Evolutionary conservation across 2,329 filamentous ascomycete species (phyloP).

Genomic region (Chrysoporthe cubensis): DNA sequence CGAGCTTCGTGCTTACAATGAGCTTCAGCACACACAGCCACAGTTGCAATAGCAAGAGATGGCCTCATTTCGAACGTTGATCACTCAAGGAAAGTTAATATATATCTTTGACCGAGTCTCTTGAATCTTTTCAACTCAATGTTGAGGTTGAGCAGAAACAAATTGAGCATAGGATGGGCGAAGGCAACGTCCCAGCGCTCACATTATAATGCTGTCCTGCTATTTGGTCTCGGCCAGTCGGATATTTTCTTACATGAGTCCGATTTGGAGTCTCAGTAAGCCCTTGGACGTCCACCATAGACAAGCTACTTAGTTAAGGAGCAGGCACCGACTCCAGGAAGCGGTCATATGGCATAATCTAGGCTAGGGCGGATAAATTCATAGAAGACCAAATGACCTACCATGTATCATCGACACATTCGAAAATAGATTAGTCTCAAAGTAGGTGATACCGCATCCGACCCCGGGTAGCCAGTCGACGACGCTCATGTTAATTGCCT

Average conservation of each 20-base stretch:
- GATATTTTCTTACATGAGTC: background rate
- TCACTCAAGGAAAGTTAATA: too few relatives aligned
- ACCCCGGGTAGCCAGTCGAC: background rate
- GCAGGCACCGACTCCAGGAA: background rate
- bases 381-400: background rate
- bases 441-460: background rate
- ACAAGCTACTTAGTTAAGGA: background rate
- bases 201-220: background rate
- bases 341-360: background rate
- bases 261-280: background rate
- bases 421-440: conserved; percentile 9
- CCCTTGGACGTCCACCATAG: too few relatives aligned
- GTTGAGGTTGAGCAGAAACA: background rate
- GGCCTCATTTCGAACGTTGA: conserved; percentile 6
- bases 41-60: conserved; percentile 2
- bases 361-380: conserved; percentile 10
- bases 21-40: conserved; percentile 12
- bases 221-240: background rate
- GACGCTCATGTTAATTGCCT: background rate
- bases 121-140: background rate
- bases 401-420: background rate
- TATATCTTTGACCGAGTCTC: background rate
- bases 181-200: background rate
- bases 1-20: background rate
- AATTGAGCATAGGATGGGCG: background rate